Evolutionary conservation across 768 basidiomycete species (phyloP).

Genomic region (Saitozyma sp.): DNA sequence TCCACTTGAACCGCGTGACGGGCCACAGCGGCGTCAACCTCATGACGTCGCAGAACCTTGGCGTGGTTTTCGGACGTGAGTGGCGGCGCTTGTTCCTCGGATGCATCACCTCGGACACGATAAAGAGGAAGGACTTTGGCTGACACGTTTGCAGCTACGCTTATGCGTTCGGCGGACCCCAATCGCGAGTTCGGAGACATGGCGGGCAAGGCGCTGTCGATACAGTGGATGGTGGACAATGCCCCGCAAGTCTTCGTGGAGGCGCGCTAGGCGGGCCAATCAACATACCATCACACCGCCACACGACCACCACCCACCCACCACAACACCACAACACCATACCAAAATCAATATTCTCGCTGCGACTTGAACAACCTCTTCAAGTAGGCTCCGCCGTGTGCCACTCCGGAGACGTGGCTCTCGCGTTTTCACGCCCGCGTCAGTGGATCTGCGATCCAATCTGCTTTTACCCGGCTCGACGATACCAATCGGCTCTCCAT

Average conservation of each 20-base stretch:
- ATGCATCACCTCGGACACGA: background rate
- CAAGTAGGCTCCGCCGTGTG: too few species aligned
- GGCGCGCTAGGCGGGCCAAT: background rate
- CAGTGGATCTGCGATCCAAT: too few species aligned
- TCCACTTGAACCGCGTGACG: constrained; percentile 78
- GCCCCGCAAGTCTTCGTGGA: constrained; percentile 43
- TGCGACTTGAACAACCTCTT: too few species aligned
- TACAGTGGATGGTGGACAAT: constrained; percentile 94
- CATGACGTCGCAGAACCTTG: constrained; percentile 92
- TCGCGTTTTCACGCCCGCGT: too few species aligned
- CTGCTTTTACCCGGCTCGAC: too few species aligned
- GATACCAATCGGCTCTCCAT: too few species aligned
- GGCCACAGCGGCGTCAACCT: constrained; percentile 71
- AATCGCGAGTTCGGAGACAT: constrained; percentile 93
- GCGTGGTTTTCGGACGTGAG: constrained; percentile 98
- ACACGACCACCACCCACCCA: too few species aligned
- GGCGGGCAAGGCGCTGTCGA: constrained; percentile 85
- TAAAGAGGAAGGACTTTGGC: background rate
- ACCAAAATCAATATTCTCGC: too few species aligned
- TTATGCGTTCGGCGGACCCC: constrained; percentile 86
- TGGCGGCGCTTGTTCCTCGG: constrained; percentile 25
- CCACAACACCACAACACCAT: too few species aligned
- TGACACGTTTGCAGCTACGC: constrained; percentile 65
- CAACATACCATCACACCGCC: background rate
- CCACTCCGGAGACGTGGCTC: too few species aligned